Base-by-base conservation (phyloP, 192 early-diverging fungal genomes). In the Linnemannia hyalina region DNA sequence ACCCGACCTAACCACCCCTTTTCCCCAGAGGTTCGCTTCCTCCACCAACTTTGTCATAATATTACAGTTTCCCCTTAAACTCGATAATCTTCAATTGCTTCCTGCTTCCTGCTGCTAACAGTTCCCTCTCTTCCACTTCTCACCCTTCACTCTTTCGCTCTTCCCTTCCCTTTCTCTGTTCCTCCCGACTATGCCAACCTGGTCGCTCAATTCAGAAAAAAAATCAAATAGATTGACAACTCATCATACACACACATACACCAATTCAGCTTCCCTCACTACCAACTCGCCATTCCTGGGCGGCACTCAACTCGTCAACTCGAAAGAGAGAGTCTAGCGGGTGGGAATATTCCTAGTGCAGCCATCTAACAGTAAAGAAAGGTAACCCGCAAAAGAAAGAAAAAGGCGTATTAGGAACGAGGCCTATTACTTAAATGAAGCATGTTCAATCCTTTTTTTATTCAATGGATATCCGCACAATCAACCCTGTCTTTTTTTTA, bases 221-320 rank as follows among this genome's bases (percentile, higher is more conserved):
- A 57, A 57, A 57, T 26, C n/a, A 65, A 65, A 15, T 65, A 65
- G 60, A 65, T 35, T 65, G 60, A 65, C 49, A 29, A 15, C 29
- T 29, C 60, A 65, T 65, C 60, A 16, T 23, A 22, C 47, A 26
- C 54, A 9, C n/a, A 52, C 49, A 52, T 65, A 60, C 11, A 16
- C 0, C 60, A 13, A 65, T 15, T 65, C 60, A 15, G 60, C 29
- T 15, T 65, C 60, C 11, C 29, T 65, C 60, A 10, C 29, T 65
- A 29, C 60, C 60, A 65, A 65, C 29, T 65, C 60, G 60, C 60
- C 60, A 65, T 65, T 65, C 60, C 29, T 65, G 60, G 60, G 26
- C 29, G 60, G 29, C 60, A 65, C 60, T 65, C 60, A 15, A 10
- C 55, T 57, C 55, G 4, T 52, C 20, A 52, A 65, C 60, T 32